A percentile compares a stretch with the other conserved stretches of the same genome.
phyloP scores from a whole-genome alignment of 495 filamentous ascomycete species.

The Penicillium odoratum region DNA sequence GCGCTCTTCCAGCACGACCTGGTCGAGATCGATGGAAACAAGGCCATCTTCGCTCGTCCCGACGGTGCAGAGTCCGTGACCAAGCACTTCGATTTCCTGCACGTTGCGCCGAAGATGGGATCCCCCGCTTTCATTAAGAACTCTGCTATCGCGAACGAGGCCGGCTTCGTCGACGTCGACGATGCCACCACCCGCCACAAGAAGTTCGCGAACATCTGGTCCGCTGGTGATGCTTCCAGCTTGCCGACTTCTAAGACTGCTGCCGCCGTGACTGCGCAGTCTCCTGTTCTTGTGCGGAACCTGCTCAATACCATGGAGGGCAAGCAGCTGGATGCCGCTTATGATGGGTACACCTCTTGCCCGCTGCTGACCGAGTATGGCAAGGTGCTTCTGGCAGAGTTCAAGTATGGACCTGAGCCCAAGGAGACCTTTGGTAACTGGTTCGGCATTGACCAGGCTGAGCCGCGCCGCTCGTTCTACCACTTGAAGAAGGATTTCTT shows the following conservation, averaged over 20 bases:
- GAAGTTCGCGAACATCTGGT: conserved; percentile 66
- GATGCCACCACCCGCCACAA: conserved; percentile 59
- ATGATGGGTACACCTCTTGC: conserved; percentile 71
- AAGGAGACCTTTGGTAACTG: conserved; percentile 64
- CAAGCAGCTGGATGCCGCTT: conserved; percentile 49
- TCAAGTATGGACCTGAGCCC: conserved; percentile 70
- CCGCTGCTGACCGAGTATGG: conserved; percentile 65
- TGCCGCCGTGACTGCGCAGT: conserved; percentile 63
- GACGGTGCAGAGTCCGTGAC: conserved; percentile 47
- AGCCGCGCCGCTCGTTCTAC: conserved; percentile 57
- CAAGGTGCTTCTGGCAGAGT: conserved; percentile 69
- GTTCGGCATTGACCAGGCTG: conserved; percentile 59
- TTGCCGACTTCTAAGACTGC: conserved; percentile 69
- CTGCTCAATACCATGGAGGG: conserved; percentile 54
- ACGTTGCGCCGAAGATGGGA: conserved; percentile 63
- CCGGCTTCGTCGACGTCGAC: conserved; percentile 66
- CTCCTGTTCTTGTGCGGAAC: conserved; percentile 60
- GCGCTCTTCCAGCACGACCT: conserved; percentile 68
- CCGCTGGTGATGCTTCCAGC: conserved; percentile 66
- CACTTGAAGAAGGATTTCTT: conserved; percentile 73
- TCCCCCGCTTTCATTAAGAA: conserved; percentile 60
- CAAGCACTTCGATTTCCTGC: conserved; percentile 59
- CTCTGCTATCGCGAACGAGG: conserved; percentile 56
- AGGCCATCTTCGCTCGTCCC: conserved; percentile 50
- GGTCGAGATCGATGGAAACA: conserved; percentile 58